These are phyloP conservation scores for Cytospora schulzeri DNA, from an alignment of 2,329 filamentous ascomycete genomes.

Conservation along the genomic window DNA sequence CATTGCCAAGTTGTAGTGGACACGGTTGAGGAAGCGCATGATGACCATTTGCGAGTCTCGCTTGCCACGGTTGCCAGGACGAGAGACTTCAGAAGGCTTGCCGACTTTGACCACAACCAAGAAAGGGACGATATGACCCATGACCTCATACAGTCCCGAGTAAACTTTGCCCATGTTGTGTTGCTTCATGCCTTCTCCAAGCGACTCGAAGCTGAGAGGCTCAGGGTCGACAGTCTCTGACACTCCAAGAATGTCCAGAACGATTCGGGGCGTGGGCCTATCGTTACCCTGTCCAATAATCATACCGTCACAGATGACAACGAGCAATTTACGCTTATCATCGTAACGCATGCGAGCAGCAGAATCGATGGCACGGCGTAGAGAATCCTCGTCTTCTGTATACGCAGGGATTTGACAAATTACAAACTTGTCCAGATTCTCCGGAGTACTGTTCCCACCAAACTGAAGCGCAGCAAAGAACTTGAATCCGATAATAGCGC, in stretches of 20 bases:
- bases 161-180: slow-evolving; percentile 99
- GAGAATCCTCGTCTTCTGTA: slow-evolving; percentile 96
- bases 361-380: slow-evolving; percentile 95
- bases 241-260: slow-evolving; percentile 94
- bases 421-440: slow-evolving; percentile 97
- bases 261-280: slow-evolving; percentile 89
- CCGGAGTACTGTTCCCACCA: slow-evolving; percentile 83
- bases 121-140: slow-evolving; percentile 97
- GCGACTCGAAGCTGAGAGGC: slow-evolving; percentile 91
- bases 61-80: slow-evolving; percentile 96
- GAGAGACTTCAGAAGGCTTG: slow-evolving; percentile 94
- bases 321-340: slow-evolving; percentile 93
- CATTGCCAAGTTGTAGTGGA: slow-evolving; percentile 97
- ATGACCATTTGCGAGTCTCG: slow-evolving; percentile 98
- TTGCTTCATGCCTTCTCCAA: slow-evolving; percentile 94
- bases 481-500: slow-evolving; percentile 86
- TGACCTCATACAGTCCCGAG: slow-evolving; percentile 94
- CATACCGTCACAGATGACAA: slow-evolving; percentile 96
- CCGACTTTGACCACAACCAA: slow-evolving; percentile 96
- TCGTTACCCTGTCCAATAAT: slow-evolving; percentile 99
- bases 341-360: slow-evolving; percentile 95
- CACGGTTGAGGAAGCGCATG: slow-evolving; percentile 98
- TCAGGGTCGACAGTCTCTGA: slow-evolving; percentile 93
- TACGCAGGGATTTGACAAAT: slow-evolving; percentile 98
- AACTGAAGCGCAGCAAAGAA: slow-evolving; percentile 97